These are phyloP conservation scores for Exophiala dermatitidis DNA, from an alignment of 2,329 filamentous ascomycete species.

Conservation along the genomic window DNA sequence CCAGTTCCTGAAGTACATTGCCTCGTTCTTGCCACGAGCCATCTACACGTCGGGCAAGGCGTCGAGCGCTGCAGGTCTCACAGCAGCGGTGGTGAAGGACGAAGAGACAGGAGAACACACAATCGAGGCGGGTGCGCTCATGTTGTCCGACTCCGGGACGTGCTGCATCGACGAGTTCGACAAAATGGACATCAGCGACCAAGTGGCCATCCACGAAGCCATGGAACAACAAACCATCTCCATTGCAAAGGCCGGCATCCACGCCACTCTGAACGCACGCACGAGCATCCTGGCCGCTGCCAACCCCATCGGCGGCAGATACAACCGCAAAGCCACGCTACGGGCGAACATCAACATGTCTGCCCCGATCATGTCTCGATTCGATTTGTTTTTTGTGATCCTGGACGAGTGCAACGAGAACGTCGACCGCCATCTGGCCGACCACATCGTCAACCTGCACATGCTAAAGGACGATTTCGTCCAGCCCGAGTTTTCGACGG, in stretches of 20 bases:
- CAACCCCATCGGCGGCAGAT: constrained; percentile 91
- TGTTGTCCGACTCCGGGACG: constrained; percentile 94
- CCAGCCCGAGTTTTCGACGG: constrained; percentile 87
- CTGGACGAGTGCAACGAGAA: constrained; percentile 93
- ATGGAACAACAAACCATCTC: constrained; percentile 99
- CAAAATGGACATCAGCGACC: constrained; percentile 97
- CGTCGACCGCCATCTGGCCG: constrained; percentile 81
- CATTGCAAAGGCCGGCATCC: constrained; percentile 96
- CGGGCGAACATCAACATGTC: constrained; percentile 97
- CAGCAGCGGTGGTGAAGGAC: constrained; percentile 93
- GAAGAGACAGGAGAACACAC: constrained; percentile 98
- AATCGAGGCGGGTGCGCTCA: constrained; percentile 94
- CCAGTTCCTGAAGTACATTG: constrained; percentile 88
- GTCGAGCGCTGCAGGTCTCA: constrained; percentile 93
- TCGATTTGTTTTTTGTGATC: constrained; percentile 97
- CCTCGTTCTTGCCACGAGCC: constrained; percentile 89
- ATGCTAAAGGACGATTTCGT: constrained; percentile 87
- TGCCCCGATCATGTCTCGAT: constrained; percentile 97
- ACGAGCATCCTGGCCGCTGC: constrained; percentile 93
- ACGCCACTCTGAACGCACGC: constrained; percentile 91
- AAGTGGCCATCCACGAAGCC: constrained; percentile 98
- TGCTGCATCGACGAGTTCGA: constrained; percentile 99
- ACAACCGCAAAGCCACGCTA: constrained; percentile 91
- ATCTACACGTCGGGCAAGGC: constrained; percentile 98
- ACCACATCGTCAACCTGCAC: constrained; percentile 92